Base-by-base conservation (phyloP, 176 grass and related monocot species). In the Tillandsia fasciculata region DNA sequence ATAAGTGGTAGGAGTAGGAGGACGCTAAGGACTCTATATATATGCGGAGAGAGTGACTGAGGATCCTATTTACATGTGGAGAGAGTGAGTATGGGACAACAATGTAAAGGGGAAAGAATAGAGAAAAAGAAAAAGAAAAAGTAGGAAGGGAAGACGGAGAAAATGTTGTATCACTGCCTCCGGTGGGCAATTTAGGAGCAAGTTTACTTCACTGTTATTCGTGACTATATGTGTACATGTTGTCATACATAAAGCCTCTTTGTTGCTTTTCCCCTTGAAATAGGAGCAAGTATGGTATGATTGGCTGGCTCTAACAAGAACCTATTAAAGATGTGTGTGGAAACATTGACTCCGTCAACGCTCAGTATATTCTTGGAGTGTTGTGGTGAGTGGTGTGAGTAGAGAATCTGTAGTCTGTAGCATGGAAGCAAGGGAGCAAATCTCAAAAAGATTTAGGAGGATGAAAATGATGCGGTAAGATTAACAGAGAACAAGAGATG, bases 311-410 rank as follows among this genome's bases (percentile, higher is more conserved):
- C 48, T 67, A 67, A 67, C 15, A 15, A 29, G 48, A 67, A 67
- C 29, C 5, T 6, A 42, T 7, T 48, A 67, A 48, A 67, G 33
- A 48, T 9, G n/a, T 9, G 65, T 15, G 65, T 67, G 65, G 33
- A 67, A 67, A 17, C 33, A 48, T 67, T 67, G 65, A 67, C 65
- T 49, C 12, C 14, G 15, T 22, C 33, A 42, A 42, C 33, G 33
- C 8, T 48, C 63, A 18, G 75, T 75, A 76, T 75, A 85, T 85
- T 78, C 82, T 89, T 82, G 79, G 84, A 85, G 82, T 72, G 70
- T 89, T 78, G 86, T 72, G 51, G 49, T 67, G 82, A 64, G 63
- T 67, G 51, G 75, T 74, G 63, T 84, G 70, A 70, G 70, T 51
- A 57, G 70, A 71, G 86, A 80, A 84, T 24, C 24, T 24, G 24